Conservation (phyloP, 2,329 filamentous ascomycete genomes). For the Colletotrichum sp. region DNA sequence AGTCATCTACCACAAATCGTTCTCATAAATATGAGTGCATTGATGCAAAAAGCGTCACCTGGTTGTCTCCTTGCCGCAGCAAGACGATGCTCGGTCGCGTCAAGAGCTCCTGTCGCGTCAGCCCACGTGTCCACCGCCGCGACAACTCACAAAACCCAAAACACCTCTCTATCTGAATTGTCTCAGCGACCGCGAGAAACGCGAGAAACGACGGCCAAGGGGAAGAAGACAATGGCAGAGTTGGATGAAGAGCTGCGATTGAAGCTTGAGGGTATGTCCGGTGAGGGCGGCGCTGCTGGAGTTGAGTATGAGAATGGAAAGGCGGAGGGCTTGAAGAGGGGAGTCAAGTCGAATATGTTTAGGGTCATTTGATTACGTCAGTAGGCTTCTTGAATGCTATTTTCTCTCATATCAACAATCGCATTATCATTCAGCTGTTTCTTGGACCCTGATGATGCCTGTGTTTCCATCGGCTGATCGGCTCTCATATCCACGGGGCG, state of each 20-base stretch:
- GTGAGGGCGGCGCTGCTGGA: constrained; percentile 73
- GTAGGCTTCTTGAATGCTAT: background rate
- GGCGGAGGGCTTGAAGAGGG: constrained; percentile 74
- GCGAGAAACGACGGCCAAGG: background rate
- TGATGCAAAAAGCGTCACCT: background rate
- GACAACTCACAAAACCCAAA: background rate
- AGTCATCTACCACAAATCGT: background rate
- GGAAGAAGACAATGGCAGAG: constrained; percentile 62
- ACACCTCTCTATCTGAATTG: background rate
- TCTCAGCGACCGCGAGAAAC: background rate
- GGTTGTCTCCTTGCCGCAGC: background rate
- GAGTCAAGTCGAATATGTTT: constrained; percentile 81
- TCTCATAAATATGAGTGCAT: background rate
- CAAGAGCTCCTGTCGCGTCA: background rate
- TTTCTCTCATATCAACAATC: background rate
- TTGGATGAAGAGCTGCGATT: constrained; percentile 69
- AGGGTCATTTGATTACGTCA: constrained; percentile 58
- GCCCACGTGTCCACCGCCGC: background rate
- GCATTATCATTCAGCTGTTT: background rate
- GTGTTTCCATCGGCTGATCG: background rate
- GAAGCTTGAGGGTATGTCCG: constrained; percentile 70
- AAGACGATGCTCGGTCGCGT: background rate
- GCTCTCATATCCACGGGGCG: background rate
- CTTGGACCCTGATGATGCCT: background rate
- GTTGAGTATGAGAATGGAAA: constrained; percentile 79